phyloP scores from a whole-genome alignment of 1,139 yeast genomes.

The Debaryomyces nepalensis region DNA sequence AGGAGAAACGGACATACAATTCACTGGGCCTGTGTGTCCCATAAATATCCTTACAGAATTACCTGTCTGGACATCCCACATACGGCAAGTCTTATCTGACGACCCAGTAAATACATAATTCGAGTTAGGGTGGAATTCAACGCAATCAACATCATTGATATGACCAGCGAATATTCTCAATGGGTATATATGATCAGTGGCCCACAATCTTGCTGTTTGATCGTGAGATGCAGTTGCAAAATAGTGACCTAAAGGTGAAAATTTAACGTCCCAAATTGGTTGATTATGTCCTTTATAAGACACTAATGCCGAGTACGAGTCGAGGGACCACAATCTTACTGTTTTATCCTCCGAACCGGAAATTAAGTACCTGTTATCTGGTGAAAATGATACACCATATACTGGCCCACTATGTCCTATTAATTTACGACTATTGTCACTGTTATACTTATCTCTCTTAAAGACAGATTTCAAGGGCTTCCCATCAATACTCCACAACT shows the following conservation, averaged over 20 bases:
- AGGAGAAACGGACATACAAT: conserved; percentile 86
- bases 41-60: conserved; percentile 90
- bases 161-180: conserved; percentile 97
- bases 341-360: conserved; percentile 93
- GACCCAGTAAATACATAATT: conserved; percentile 94
- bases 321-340: conserved; percentile 91
- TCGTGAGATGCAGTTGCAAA: conserved; percentile 98
- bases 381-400: conserved; percentile 87
- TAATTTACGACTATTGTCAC: conserved; percentile 60
- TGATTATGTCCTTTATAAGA: conserved; percentile 96
- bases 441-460: conserved; percentile 61
- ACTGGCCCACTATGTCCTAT: conserved; percentile 96
- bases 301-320: conserved; percentile 85
- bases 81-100: conserved; percentile 90
- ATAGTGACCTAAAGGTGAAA: conserved; percentile 94
- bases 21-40: conserved; percentile 90
- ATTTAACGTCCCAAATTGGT: conserved; percentile 97
- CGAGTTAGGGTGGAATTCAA: conserved; percentile 95
- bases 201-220: conserved; percentile 97
- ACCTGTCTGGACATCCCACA: conserved; percentile 97
- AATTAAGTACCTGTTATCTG: conserved; percentile 81
- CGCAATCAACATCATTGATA: conserved; percentile 93
- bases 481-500: conserved; percentile 92
- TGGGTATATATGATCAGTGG: conserved; percentile 97
- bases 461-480: conserved; percentile 72